These are phyloP conservation scores for Xylaria sp. DNA, from an alignment of 2,329 filamentous ascomycete species.

Conservation along the genomic window DNA sequence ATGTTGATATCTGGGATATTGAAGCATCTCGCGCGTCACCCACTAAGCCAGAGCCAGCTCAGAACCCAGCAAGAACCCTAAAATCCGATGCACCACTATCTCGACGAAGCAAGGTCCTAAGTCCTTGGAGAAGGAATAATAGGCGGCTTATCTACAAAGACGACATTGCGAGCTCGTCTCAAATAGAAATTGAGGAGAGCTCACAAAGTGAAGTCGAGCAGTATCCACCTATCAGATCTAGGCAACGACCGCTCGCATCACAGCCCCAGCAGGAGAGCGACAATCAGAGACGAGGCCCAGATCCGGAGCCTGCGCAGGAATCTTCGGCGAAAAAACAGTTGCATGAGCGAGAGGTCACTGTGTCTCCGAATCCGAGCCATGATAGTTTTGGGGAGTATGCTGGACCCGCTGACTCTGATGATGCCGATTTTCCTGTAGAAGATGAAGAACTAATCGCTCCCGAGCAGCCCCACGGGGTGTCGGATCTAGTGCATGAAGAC, in stretches of 20 bases:
- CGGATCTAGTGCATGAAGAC: constrained; percentile 6
- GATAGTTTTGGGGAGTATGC: constrained; percentile 12
- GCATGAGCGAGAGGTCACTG: not conserved
- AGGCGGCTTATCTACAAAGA: constrained; percentile 42
- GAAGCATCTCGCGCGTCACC: constrained; percentile 58
- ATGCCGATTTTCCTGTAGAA: not conserved
- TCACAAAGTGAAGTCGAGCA: constrained; percentile 35
- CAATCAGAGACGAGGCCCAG: not conserved
- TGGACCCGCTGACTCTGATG: constrained; percentile 15
- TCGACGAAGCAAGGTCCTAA: constrained; percentile 45
- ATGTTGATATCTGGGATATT: constrained; percentile 61
- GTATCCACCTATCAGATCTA: constrained; percentile 12
- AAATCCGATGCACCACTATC: constrained; percentile 28
- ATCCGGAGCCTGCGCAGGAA: constrained; percentile 3
- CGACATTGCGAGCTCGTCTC: constrained; percentile 40
- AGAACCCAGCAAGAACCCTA: constrained; percentile 24
- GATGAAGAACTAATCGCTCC: not conserved
- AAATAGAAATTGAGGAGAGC: constrained; percentile 42
- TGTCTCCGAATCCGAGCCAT: constrained; percentile 10
- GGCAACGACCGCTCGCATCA: constrained; percentile 20
- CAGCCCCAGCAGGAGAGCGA: constrained; percentile 33
- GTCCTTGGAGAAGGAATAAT: constrained; percentile 48
- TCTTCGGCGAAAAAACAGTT: not conserved
- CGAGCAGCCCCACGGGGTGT: constrained; percentile 1
- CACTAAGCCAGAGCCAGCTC: constrained; percentile 30